Evolutionary conservation across 305 asterid genomes (phyloP).

Genomic region (Fraxinus floribunda): DNA sequence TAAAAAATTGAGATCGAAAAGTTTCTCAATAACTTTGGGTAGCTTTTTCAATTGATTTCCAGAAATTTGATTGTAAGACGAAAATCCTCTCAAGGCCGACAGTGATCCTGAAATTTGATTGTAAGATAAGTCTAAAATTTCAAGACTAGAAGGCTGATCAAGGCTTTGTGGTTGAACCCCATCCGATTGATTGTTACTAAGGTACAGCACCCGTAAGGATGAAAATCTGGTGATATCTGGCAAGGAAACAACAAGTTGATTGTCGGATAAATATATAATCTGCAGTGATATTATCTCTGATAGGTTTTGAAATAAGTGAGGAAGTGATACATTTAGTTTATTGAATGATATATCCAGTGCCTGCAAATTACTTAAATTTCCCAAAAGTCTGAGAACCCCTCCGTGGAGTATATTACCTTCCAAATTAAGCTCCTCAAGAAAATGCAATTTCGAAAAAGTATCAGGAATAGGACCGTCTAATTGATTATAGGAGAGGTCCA

Average conservation of each 20-base stretch:
- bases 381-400: neutral
- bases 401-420: neutral
- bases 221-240: neutral
- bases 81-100: neutral
- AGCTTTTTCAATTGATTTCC: conserved; percentile 9
- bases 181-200: neutral
- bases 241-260: neutral
- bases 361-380: neutral
- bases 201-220: neutral
- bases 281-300: neutral
- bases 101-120: conserved; percentile 20
- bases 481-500: neutral
- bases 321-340: neutral
- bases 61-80: neutral
- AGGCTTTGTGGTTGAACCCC: neutral
- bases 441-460: neutral
- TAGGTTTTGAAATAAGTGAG: conserved; percentile 16
- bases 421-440: neutral
- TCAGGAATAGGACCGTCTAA: neutral
- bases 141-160: neutral
- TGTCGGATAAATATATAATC: neutral
- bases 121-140: conserved; percentile 1
- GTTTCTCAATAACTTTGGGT: neutral
- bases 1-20: neutral
- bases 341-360: neutral